These are phyloP conservation scores for Calonectria montana DNA, from an alignment of 2,329 filamentous ascomycete species.

Conservation along the genomic window DNA sequence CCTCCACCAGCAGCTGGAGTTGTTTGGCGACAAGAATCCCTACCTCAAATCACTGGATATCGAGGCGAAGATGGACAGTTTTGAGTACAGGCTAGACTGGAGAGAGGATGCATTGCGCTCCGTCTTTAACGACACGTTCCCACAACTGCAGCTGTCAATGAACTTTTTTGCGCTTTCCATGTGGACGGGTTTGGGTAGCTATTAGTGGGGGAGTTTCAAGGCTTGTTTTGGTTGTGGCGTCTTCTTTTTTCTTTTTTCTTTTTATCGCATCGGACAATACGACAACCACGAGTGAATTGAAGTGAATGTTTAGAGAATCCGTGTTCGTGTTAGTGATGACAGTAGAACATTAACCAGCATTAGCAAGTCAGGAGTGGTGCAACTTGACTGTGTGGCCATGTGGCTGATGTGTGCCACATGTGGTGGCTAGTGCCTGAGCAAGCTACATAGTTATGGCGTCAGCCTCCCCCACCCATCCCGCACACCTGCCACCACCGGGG, in stretches of 20 bases:
- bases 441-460: slow-evolving; percentile 17
- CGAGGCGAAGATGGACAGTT: background rate
- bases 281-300: no score
- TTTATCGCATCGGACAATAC: no score
- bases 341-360: no score
- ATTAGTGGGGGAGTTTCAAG: background rate
- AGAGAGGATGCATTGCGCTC: background rate
- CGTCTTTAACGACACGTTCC: slow-evolving; percentile 1
- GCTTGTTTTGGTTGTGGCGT: no score
- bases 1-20: background rate
- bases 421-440: background rate
- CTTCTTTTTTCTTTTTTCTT: no score
- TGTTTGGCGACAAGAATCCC: background rate
- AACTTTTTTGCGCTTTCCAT: background rate
- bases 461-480: slow-evolving; percentile 41
- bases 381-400: no score
- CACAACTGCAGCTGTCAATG: background rate
- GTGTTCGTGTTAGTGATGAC: no score
- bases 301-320: no score
- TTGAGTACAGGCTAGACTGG: background rate
- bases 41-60: background rate
- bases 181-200: slow-evolving; percentile 2
- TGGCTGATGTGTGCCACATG: no score
- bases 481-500: slow-evolving; percentile 22
- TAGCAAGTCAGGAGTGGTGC: no score